Conservation (phyloP, 805 yeast genomes). For the Candida oleophila region DNA sequence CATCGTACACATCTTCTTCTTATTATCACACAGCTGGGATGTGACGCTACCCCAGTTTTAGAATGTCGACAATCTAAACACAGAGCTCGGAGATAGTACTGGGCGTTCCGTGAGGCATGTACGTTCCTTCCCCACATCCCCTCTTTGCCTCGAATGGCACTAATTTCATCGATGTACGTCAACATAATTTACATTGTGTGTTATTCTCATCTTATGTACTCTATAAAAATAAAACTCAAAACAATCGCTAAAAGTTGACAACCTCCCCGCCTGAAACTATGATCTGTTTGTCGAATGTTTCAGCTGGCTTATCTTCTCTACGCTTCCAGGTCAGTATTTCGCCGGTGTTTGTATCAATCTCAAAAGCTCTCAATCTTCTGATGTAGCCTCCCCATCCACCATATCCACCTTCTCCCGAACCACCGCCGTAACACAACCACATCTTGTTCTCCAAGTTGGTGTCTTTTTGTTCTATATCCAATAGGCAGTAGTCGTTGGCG, state of each 20-base stretch:
- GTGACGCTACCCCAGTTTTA: too few relatives aligned
- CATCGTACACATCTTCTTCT: too few relatives aligned
- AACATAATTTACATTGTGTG: too few relatives aligned
- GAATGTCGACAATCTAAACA: too few relatives aligned
- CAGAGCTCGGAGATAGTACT: too few relatives aligned
- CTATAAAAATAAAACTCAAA: background rate
- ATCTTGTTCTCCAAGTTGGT: conserved; percentile 35
- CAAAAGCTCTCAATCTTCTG: conserved; percentile 75
- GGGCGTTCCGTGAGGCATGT: too few relatives aligned
- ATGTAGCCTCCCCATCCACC: conserved; percentile 88
- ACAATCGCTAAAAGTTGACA: conserved; percentile 13
- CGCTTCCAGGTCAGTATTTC: conserved; percentile 72
- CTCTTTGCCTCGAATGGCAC: too few relatives aligned
- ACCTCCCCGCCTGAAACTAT: conserved; percentile 48
- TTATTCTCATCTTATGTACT: background rate
- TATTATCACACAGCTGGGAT: too few relatives aligned
- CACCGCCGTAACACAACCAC: conserved; percentile 96
- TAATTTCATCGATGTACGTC: too few relatives aligned
- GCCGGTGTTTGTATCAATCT: conserved; percentile 51
- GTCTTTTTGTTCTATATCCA: conserved; percentile 41
- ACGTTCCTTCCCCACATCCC: too few relatives aligned
- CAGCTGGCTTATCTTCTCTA: conserved; percentile 53
- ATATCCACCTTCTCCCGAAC: conserved; percentile 92
- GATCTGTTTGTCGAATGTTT: conserved; percentile 48
- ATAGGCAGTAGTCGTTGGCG: conserved; percentile 85